phyloP scores from a whole-genome alignment of 1,284 basidiomycete species.

The Ustilago crameri region DNA sequence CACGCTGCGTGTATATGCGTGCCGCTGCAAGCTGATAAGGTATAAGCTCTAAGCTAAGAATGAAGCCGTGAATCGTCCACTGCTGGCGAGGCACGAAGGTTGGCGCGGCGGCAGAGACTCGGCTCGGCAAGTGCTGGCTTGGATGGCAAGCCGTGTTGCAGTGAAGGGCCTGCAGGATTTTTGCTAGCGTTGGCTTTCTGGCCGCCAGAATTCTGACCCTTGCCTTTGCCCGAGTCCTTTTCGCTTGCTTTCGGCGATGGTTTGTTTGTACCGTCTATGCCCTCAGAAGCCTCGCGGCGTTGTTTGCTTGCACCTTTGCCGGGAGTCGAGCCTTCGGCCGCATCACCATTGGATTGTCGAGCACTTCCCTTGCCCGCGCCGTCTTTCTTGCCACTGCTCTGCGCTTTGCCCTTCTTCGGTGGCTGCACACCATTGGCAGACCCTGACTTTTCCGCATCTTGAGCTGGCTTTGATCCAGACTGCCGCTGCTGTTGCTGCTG shows the following conservation, averaged over 20 bases:
- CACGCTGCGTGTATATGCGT: too few relatives aligned
- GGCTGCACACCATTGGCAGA: constrained; percentile 1
- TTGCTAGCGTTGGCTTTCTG: neutral
- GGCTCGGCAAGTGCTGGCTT: constrained; percentile 15
- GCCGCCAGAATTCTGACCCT: constrained; percentile 3
- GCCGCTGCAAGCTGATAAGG: too few relatives aligned
- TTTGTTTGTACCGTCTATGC: constrained; percentile 7
- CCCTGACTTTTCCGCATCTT: neutral
- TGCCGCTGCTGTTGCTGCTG: constrained; percentile 17
- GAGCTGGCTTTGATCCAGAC: too few relatives aligned
- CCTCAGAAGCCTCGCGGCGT: neutral
- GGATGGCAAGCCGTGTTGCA: constrained; percentile 14
- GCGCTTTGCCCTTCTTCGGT: constrained; percentile 15
- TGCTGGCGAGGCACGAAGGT: constrained; percentile 26
- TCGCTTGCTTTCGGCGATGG: constrained; percentile 8
- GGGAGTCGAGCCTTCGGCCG: neutral
- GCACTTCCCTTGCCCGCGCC: neutral
- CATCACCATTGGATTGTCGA: constrained; percentile 11
- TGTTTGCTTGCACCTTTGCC: constrained; percentile 1
- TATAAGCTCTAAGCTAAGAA: too few relatives aligned
- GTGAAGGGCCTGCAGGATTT: too few relatives aligned
- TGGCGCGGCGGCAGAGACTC: constrained; percentile 30
- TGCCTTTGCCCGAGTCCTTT: constrained; percentile 3
- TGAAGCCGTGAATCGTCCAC: neutral
- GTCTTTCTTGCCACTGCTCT: constrained; percentile 19